phyloP scores from a whole-genome alignment of 805 yeast genomes.

The Saturnispora halmiae region DNA sequence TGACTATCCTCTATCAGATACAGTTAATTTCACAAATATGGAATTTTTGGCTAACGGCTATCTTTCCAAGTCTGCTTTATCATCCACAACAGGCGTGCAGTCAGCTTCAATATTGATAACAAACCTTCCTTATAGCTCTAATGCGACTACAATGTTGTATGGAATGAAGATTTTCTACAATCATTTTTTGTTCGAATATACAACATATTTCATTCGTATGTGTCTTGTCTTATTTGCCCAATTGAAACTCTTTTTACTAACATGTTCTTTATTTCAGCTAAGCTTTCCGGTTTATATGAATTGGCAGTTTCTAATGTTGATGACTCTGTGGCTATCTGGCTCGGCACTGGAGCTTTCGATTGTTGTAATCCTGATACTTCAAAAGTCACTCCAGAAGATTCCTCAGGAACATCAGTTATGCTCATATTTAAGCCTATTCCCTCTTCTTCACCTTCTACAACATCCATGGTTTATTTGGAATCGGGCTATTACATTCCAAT shows the following conservation, averaged over 20 bases:
- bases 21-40: neutral
- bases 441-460: neutral
- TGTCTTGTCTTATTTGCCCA: no score
- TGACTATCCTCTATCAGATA: neutral
- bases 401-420: neutral
- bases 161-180: neutral
- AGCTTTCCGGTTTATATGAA: constrained; percentile 22
- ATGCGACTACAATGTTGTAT: neutral
- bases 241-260: neutral
- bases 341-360: constrained; percentile 26
- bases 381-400: neutral
- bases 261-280: constrained; percentile 13
- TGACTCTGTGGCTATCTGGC: constrained; percentile 26
- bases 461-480: constrained; percentile 6
- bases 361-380: constrained; percentile 22
- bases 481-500: constrained; percentile 9
- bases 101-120: neutral
- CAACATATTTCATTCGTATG: neutral
- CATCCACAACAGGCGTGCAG: neutral
- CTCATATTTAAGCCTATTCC: neutral
- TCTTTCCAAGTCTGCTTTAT: neutral
- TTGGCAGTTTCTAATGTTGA: constrained; percentile 20
- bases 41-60: neutral
- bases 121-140: neutral
- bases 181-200: neutral